Evolutionary conservation across 2,329 filamentous ascomycete species (phyloP).

Genomic region (Polychaeton citri): DNA sequence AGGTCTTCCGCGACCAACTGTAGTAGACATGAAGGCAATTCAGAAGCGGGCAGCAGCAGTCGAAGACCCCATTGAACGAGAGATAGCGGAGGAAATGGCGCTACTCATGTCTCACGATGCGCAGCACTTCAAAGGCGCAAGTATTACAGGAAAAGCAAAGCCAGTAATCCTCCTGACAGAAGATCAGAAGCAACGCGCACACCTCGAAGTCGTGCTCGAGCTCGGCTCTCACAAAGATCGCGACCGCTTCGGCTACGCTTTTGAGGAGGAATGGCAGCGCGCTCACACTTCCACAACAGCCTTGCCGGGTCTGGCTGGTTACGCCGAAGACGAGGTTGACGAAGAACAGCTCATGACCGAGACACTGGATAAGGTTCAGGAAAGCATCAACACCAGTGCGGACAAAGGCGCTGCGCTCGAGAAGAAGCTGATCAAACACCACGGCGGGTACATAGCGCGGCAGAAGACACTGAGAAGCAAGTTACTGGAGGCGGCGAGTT

Average conservation of each 20-base stretch:
- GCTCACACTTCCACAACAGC: conserved; percentile 31
- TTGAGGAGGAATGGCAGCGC: conserved; percentile 31
- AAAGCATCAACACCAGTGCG: conserved; percentile 58
- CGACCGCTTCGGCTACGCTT: conserved; percentile 33
- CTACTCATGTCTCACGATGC: conserved; percentile 74
- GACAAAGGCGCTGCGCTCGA: conserved; percentile 77
- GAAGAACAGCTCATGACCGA: conserved; percentile 51
- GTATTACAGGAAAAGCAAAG: conserved; percentile 48
- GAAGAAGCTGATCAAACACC: conserved; percentile 78
- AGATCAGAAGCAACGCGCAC: conserved; percentile 57
- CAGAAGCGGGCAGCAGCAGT: conserved; percentile 49
- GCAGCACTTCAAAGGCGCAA: conserved; percentile 55
- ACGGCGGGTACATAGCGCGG: conserved; percentile 82
- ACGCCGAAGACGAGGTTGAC: conserved; percentile 56
- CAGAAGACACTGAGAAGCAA: conserved; percentile 70
- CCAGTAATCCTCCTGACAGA: conserved; percentile 56
- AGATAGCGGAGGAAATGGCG: conserved; percentile 66
- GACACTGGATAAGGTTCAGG: conserved; percentile 64
- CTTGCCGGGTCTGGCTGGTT: conserved; percentile 71
- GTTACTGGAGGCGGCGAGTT: conserved; percentile 59
- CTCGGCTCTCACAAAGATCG: conserved; percentile 34
- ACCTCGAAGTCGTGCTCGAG: conserved; percentile 63
- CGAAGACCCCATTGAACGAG: conserved; percentile 49
- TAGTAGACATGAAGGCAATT: conserved; percentile 58
- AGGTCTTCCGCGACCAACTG: conserved; percentile 61